Base-by-base conservation (phyloP, 371 early-diverging fungal species). In the Actinomortierella ambigua region DNA sequence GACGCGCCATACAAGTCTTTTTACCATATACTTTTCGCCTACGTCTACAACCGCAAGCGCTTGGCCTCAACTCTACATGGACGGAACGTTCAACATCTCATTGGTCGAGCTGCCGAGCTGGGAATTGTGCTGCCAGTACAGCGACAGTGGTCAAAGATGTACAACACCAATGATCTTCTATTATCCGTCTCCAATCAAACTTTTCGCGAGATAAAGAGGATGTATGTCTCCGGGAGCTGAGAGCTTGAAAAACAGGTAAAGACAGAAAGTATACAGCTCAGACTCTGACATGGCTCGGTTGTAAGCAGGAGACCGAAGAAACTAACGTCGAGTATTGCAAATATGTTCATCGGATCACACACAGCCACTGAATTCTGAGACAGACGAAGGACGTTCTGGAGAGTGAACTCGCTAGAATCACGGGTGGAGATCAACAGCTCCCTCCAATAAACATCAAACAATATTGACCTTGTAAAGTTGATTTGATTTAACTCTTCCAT, bases 1-100 rank as follows among this genome's bases (percentile, higher is more conserved):
- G 46, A 46, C 13, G 28, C 42, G 9, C 47, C 29, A 26, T 46
- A 44, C 13, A 44, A 28, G 20, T 26, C 47, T 14, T 57, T 48
- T 7, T 57, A 57, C 24, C 22, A 34, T 34, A 49, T 57, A 13
- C 57, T 49, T 0, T 9, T 49, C 17, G 57, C 49, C 0, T 49
- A 49, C 11, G 40, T 57, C 49, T 57, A 57, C 57, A 34, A 22
- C 24, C 49, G 49, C 34, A 57, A 57, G 57, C 29, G 15, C 57
- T 29, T 48, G 49, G 22, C 40, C 49, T 48, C 46, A 24, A 49
- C 57, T 3, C 34, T 49, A 15, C n/a, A 17, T n/a, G 49, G 24
- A 9, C 42, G 58, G 23, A 26, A 50, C 40, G 51, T 58, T 14
- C 27, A 18, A 6, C 50, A 50, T n/a, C 20, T 40, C 8, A 5